Base-by-base conservation (phyloP, 495 filamentous ascomycete genomes). In the Pyrenopolyporus hunteri region DNA sequence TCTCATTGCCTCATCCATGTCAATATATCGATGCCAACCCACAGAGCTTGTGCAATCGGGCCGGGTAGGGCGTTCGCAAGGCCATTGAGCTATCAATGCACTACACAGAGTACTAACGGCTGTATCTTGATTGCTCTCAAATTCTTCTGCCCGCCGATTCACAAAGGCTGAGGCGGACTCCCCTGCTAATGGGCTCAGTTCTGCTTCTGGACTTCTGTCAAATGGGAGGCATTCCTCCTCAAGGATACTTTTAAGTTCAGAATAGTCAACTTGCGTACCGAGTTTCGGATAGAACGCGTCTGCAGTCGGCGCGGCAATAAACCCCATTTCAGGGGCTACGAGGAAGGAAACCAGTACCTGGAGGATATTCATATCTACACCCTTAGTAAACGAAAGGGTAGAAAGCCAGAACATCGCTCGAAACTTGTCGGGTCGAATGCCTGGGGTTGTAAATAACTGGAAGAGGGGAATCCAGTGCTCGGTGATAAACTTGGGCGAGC, bases 351-450 rank as follows among this genome's bases (percentile, higher is more conserved):
- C 66, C 13, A 82, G 33, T 1, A 72, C 64, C 19, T 77, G 69
- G 20, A 82, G 45, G 4, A 79, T 51, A 7, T 35, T 7, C 58
- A 73, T 60, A 8, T 80, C 47, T 3, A 44, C 10, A 61, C 53
- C 10, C 65, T 46, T 0, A 64, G 62, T 45, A 63, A 77, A 22
- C 20, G 76, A 68, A 46, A 83, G 6, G 0, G 79, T 74, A 20
- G 74, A 58, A 6, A 84, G 68, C 67, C 74, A 77, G 6, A 82
- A 73, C 75, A 83, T 80, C 2, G 81, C 22, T 20, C 66, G 64
- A 56, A 72, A 79, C 51, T 62, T 76, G 49, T 75, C 55, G 6
- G 55, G 23, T 8, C 52, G 37, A 6, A 5, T 35, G 3, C 11
- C 17, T 16, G 16, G 35, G 0, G 52, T 63, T 5, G 56, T 64